Evolutionary conservation across 345 rosid species (phyloP).

Genomic region (Aurinia saxatilis): DNA sequence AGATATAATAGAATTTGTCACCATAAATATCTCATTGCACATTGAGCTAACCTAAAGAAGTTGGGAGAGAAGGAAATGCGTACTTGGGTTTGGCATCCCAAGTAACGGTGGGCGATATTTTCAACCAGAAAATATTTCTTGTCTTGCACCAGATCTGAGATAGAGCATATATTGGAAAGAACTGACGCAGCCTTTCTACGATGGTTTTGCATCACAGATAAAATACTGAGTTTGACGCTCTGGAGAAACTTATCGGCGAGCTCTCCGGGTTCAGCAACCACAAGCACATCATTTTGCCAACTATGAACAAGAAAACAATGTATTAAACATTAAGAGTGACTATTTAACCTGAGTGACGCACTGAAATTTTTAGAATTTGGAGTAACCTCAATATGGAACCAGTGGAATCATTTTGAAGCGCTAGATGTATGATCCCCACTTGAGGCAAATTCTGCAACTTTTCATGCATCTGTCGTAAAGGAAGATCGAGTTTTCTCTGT

Average conservation of each 20-base stretch:
- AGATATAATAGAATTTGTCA: background rate
- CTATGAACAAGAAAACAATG: constrained; percentile 3
- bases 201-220: constrained; percentile 47
- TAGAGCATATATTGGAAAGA: constrained; percentile 60
- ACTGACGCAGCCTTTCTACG: constrained; percentile 45
- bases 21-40: background rate
- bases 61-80: constrained; percentile 30
- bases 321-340: background rate
- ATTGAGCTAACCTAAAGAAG: constrained; percentile 21
- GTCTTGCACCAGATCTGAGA: constrained; percentile 62
- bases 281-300: constrained; percentile 98
- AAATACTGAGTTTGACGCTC: constrained; percentile 69
- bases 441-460: constrained; percentile 87
- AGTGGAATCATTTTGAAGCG: constrained; percentile 75
- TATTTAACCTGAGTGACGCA: background rate
- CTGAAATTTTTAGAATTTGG: constrained; percentile 3
- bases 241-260: constrained; percentile 82
- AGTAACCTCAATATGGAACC: constrained; percentile 81
- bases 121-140: constrained; percentile 87
- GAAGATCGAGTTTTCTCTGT: constrained; percentile 63
- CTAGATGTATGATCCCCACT: constrained; percentile 86
- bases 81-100: constrained; percentile 95
- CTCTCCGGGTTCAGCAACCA: constrained; percentile 98
- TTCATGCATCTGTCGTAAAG: constrained; percentile 69
- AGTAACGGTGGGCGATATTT: constrained; percentile 73